Evolutionary conservation across 768 basidiomycete species (phyloP), one percentile per base, ranked within the genome.

Genomic region (Tricholoma hemisulphureum): DNA sequence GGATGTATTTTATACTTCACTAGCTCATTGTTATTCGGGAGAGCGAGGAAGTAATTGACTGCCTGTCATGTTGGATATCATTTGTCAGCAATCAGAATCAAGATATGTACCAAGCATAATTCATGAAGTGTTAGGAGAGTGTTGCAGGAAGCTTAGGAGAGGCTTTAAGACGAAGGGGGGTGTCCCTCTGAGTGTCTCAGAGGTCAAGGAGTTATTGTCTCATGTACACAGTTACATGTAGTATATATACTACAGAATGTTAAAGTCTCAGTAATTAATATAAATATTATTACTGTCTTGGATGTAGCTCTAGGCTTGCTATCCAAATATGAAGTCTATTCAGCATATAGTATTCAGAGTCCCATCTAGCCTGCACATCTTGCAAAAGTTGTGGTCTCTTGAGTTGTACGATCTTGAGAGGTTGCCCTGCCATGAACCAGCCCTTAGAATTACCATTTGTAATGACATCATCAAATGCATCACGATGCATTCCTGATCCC

Each of bases 291-390:
- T n/a, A n/a, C n/a, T n/a, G n/a, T n/a, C n/a, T n/a, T n/a, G n/a
- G n/a, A n/a, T n/a, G n/a, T n/a, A n/a, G n/a, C n/a, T n/a, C n/a
- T n/a, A n/a, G n/a, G n/a, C n/a, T n/a, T n/a, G n/a, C n/a, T n/a
- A n/a, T n/a, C n/a, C n/a, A n/a, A n/a, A n/a, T n/a, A n/a, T n/a
- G n/a, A 43, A 62, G 56, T 21, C 61, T 52, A 16, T 45, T 46
- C 26, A 64, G 41, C 63, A 66, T 64, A 46, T 48, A 55, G 34
- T 51, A 64, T 7, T 57, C 45, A 11, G 51, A 56, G 24, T 64
- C 63, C 61, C 58, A 64, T 13, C 50, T 41, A n/a, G 59, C 61
- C 43, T 57, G 45, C 5, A 66, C 63, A 56, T 61, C 63, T 16
- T 35, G 43, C 7, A 66, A 24, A 34, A 62, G 53, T 50, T 54